Percentiles rank a stretch among this genome's conserved stretches.
Conservation (phyloP, 768 basidiomycete genomes). For the Lentinula sp. region DNA sequence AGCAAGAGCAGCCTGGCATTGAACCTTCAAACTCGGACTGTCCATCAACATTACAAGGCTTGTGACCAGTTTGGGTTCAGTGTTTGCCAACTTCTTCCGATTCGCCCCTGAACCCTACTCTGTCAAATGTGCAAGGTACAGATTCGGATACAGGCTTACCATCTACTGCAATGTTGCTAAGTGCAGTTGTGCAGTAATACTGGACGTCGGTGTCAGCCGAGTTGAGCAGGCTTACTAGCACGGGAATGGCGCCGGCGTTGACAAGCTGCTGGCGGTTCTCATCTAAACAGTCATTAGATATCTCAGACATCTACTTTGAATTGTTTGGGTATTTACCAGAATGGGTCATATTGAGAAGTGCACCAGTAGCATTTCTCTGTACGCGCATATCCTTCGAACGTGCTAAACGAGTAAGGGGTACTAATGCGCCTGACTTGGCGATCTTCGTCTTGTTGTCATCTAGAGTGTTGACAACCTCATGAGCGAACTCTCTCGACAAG, state of each 20-base stretch:
- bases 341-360: constrained; percentile 98
- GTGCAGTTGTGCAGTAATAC: constrained; percentile 98
- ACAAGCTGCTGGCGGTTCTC: constrained; percentile 99
- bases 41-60: constrained; percentile 97
- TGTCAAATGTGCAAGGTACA: background rate
- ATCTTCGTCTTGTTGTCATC: constrained; percentile 99
- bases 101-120: constrained; percentile 53
- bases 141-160: constrained; percentile 31
- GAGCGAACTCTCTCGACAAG: constrained; percentile 1
- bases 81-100: constrained; percentile 89
- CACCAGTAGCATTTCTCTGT: constrained; percentile 97
- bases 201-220: constrained; percentile 99
- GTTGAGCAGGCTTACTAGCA: constrained; percentile 89
- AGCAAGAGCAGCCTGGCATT: constrained; percentile 96
- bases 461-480: constrained; percentile 21
- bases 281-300: constrained; percentile 39
- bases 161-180: constrained; percentile 98
- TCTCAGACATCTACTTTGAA: background rate
- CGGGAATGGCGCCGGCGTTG: constrained; percentile 96
- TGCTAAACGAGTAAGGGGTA: constrained; percentile 92
- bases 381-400: constrained; percentile 99
- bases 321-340: constrained; percentile 54
- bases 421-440: constrained; percentile 97
- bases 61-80: constrained; percentile 90
- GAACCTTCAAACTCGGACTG: constrained; percentile 94